Conservation (phyloP, 2,329 filamentous ascomycete species). For the Monosporascus sp. region DNA sequence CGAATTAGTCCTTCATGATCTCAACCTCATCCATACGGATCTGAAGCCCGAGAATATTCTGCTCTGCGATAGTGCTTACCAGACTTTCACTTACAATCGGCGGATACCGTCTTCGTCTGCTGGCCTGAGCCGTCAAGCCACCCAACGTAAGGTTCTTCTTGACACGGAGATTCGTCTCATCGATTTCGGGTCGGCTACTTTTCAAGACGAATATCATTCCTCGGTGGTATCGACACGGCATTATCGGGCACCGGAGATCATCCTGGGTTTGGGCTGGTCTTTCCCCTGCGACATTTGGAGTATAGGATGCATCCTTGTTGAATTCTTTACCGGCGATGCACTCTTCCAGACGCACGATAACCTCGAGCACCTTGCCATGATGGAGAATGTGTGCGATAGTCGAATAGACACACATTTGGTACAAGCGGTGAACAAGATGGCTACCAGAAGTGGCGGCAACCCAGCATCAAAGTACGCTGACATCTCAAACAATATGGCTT, state of each 20-base stretch:
- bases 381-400: conserved; percentile 61
- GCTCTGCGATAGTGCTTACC: conserved; percentile 59
- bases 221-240: conserved; percentile 67
- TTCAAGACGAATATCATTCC: conserved; percentile 68
- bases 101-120: conserved; percentile 63
- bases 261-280: conserved; percentile 65
- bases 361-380: conserved; percentile 69
- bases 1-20: conserved; percentile 76
- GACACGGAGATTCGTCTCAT: conserved; percentile 67
- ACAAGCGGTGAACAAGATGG: conserved; percentile 50
- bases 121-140: conserved; percentile 55
- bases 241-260: conserved; percentile 66
- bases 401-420: conserved; percentile 57
- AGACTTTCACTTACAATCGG: conserved; percentile 66
- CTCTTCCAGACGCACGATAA: conserved; percentile 71
- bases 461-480: conserved; percentile 57
- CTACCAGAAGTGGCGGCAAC: conserved; percentile 52
- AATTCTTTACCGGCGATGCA: conserved; percentile 67
- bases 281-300: conserved; percentile 71
- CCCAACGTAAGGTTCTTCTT: conserved; percentile 58
- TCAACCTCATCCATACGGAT: conserved; percentile 93
- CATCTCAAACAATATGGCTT: not conserved
- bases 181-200: conserved; percentile 67
- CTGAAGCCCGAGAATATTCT: conserved; percentile 68
- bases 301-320: conserved; percentile 67